A percentile compares a stretch with the other conserved stretches of the same genome.
phyloP scores from a whole-genome alignment of 768 basidiomycete species.

The Podaxis mareebaensis region DNA sequence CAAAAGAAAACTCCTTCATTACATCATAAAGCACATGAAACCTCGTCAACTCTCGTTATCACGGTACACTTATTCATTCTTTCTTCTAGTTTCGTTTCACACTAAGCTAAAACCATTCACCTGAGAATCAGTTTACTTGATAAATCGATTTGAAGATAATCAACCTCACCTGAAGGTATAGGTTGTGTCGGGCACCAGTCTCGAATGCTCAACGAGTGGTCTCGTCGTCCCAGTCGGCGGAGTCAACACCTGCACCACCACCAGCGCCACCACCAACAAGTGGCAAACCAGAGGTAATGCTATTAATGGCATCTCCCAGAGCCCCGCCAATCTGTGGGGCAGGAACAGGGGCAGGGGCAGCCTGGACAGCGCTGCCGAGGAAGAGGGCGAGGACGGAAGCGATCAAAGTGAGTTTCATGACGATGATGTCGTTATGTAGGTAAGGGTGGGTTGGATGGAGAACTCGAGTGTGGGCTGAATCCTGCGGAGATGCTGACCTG shows the following conservation, averaged over 20 bases:
- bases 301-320: background rate
- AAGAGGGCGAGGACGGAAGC: background rate
- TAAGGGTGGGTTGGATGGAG: background rate
- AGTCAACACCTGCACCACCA: background rate
- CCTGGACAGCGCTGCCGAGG: background rate
- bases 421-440: background rate
- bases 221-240: background rate
- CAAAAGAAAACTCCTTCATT: no score
- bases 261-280: background rate
- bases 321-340: background rate
- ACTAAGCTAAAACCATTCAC: no score
- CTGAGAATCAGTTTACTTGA: no score
- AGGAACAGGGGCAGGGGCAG: background rate
- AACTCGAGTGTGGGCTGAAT: background rate
- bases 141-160: no score
- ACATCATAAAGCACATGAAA: no score
- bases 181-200: background rate
- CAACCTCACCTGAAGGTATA: background rate
- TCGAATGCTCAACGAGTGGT: background rate
- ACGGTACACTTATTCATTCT: no score
- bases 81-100: no score
- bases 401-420: constrained; percentile 1
- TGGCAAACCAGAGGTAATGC: background rate
- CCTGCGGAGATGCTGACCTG: background rate
- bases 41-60: no score